Conservation (phyloP, 108 stramenopile species). For the Stephanodiscus triporus region DNA sequence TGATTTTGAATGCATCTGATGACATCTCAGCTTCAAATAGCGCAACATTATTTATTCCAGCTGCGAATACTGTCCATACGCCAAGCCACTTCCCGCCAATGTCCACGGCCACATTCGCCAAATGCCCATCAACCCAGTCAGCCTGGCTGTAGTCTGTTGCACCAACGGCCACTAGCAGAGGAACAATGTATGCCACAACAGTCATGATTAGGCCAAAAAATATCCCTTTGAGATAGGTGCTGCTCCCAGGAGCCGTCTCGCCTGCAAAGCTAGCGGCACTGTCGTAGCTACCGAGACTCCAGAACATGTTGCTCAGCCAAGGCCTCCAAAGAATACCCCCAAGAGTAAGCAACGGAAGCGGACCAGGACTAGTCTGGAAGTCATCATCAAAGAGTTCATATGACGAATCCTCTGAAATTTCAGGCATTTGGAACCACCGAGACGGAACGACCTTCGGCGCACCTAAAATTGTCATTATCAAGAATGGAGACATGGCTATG, state of each 20-base stretch:
- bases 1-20: constrained; percentile 90
- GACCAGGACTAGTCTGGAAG: constrained; percentile 48
- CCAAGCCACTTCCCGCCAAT: constrained; percentile 92
- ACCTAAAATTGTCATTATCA: constrained; percentile 79
- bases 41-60: constrained; percentile 88
- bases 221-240: constrained; percentile 81
- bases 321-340: constrained; percentile 88
- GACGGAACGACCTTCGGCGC: constrained; percentile 69
- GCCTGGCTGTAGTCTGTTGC: constrained; percentile 61
- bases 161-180: constrained; percentile 77
- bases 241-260: constrained; percentile 83
- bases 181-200: constrained; percentile 74
- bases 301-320: constrained; percentile 94
- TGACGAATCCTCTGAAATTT: constrained; percentile 21
- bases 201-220: constrained; percentile 72
- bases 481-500: constrained; percentile 91
- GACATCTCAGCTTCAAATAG: constrained; percentile 94
- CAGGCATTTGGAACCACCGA: constrained; percentile 85
- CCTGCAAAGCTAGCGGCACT: constrained; percentile 86
- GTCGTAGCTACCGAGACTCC: constrained; percentile 95
- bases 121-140: constrained; percentile 89
- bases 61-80: constrained; percentile 90
- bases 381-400: constrained; percentile 56
- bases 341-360: constrained; percentile 42
- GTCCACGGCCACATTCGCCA: constrained; percentile 75